These are phyloP conservation scores for Chaetomiaceae sp. DNA, from an alignment of 2,329 filamentous ascomycete species.

Conservation along the genomic window DNA sequence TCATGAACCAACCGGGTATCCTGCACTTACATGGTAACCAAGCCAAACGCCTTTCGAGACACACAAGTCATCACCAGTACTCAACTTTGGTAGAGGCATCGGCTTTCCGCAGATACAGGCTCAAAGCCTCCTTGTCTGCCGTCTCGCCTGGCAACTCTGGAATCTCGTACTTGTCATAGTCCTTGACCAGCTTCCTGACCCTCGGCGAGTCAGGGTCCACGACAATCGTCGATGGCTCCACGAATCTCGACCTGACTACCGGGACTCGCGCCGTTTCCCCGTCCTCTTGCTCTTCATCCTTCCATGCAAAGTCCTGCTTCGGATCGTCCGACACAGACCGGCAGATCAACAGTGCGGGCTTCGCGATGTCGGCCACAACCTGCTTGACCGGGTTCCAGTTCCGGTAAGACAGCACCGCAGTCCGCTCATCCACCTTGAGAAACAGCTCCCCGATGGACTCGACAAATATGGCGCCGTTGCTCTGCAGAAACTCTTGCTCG, in stretches of 20 bases:
- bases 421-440: slow-evolving; percentile 14
- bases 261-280: slow-evolving; percentile 5
- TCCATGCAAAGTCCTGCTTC: slow-evolving; percentile 11
- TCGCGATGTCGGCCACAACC: slow-evolving; percentile 19
- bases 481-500: slow-evolving; percentile 6
- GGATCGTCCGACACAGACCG: not conserved
- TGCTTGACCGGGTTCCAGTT: slow-evolving; percentile 22
- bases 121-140: not conserved
- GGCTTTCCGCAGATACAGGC: slow-evolving; percentile 7
- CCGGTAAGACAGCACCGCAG: slow-evolving; percentile 18
- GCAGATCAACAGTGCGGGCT: slow-evolving; percentile 16
- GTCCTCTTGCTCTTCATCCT: not conserved
- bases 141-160: slow-evolving; percentile 10
- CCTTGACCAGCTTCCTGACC: slow-evolving; percentile 14
- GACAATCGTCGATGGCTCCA: not conserved
- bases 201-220: slow-evolving; percentile 17
- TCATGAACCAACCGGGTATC: not conserved
- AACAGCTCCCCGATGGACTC: slow-evolving; percentile 16
- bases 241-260: slow-evolving; percentile 1
- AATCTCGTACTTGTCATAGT: slow-evolving; percentile 12
- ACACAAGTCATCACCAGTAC: slow-evolving; percentile 3
- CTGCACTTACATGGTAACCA: not conserved
- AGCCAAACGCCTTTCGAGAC: not conserved
- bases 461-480: slow-evolving; percentile 4
- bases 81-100: slow-evolving; percentile 2